Evolutionary conservation across 192 early-diverging fungal genomes (phyloP).

Genomic region (Glomus cerebriforme): DNA sequence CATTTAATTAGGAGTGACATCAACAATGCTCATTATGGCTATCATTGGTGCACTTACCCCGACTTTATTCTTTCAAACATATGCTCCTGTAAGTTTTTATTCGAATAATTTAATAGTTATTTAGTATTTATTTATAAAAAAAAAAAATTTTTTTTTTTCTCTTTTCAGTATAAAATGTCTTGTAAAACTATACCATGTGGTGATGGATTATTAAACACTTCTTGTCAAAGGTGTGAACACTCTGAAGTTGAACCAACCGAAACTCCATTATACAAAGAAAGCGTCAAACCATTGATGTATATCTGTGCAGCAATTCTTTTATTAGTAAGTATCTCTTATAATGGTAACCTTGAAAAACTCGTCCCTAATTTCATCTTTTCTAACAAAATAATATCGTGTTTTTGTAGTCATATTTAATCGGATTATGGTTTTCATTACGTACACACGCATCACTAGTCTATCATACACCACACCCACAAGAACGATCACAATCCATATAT

Average conservation of each 20-base stretch:
- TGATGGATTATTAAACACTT: not conserved
- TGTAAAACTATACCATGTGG: not conserved
- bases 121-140: not conserved
- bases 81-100: constrained; percentile 61
- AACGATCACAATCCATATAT: constrained; percentile 39
- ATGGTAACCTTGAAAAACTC: too few species aligned
- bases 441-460: constrained; percentile 84
- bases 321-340: constrained; percentile 46
- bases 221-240: constrained; percentile 69
- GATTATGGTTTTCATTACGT: constrained; percentile 89
- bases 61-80: constrained; percentile 91
- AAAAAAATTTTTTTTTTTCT: not conserved
- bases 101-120: not conserved
- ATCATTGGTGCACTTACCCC: constrained; percentile 92
- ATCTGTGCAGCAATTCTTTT: constrained; percentile 79
- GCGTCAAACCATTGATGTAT: constrained; percentile 84
- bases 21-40: constrained; percentile 92
- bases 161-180: not conserved
- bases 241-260: constrained; percentile 62
- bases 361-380: not conserved
- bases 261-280: constrained; percentile 79
- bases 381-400: not conserved
- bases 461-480: constrained; percentile 48
- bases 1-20: constrained; percentile 74
- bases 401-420: constrained; percentile 78